Evolutionary conservation across 306 rosid genomes (phyloP).

Genomic region (Quercus parvula): DNA sequence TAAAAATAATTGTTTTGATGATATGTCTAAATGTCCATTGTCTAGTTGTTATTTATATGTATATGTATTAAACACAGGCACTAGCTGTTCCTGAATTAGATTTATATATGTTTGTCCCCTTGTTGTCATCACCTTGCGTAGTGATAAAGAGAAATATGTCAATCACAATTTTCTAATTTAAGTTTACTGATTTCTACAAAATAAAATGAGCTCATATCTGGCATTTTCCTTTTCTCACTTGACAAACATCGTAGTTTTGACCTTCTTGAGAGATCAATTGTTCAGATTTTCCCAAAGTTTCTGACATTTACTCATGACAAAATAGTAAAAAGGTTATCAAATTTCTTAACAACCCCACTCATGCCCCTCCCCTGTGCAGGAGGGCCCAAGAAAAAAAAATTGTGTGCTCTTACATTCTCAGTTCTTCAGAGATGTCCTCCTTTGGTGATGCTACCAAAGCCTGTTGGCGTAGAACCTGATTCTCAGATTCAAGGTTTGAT

Average conservation of each 20-base stretch:
- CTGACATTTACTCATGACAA: neutral
- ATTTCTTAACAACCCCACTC: neutral
- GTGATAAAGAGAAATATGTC: neutral
- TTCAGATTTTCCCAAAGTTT: constrained; percentile 1
- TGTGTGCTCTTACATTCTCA: constrained; percentile 45
- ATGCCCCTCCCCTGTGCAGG: too few relatives aligned
- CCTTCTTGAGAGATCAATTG: neutral
- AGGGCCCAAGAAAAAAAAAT: neutral
- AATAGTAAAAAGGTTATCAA: neutral
- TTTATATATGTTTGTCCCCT: neutral
- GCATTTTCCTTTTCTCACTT: neutral
- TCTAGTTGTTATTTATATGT: neutral
- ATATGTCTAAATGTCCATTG: neutral
- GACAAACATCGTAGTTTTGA: neutral
- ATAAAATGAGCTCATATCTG: neutral
- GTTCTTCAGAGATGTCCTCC: constrained; percentile 71
- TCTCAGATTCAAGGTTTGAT: constrained; percentile 83
- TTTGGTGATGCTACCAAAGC: constrained; percentile 72
- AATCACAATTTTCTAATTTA: neutral
- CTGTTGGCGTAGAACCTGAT: constrained; percentile 82
- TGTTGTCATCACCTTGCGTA: neutral
- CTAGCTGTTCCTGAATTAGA: neutral
- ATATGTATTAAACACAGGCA: neutral
- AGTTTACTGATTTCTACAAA: neutral
- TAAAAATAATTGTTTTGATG: neutral